Base-by-base conservation (phyloP, 768 basidiomycete species). In the Dictyophora rubrovolvata region DNA sequence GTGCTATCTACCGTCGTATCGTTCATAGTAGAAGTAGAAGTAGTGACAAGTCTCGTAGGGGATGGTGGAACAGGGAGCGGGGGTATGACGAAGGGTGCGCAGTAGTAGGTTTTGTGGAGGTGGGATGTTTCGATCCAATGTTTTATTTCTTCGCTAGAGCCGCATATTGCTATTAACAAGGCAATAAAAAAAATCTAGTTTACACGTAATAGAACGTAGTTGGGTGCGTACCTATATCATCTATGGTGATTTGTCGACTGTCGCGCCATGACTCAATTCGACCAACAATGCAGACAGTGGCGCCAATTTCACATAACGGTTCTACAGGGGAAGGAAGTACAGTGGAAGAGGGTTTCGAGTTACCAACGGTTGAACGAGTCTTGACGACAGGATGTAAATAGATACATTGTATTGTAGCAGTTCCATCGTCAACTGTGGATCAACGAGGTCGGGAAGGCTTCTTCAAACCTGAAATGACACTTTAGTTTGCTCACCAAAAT, bases 371-470 rank as follows among this genome's bases (percentile, higher is more conserved):
- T 63, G 61, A 16, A 53, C 59, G 8, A 48, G 14, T 23, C 22
- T 52, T 17, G 54, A 56, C 20, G 21, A 69, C 62, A 5, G 69
- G 68, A 47, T 73, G 71, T 21, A 71, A 73, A 65, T 81, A 77
- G 2, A 73, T 65, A 64, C 88, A 90, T 50, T 90, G 87, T 22
- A 91, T 75, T 3, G 85, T 82, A 28, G 73, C 82, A 1, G 87
- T 86, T 5, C 87, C 86, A 63, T 91, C 89, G 65, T 91, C 89
- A 60, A 90, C 86, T 90, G 54, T 28, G 6, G 18, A 52, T 14
- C 51, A 62, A 53, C 17, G 3, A 59, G n/a, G 34, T 47, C 57
- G 59, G 20, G 46, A n/a, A 60, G 20, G 42, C 35, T 59, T n/a
- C n/a, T 34, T 55, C 48, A 12, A 17, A 10, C n/a, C 33, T 12